A percentile compares a stretch with the other conserved stretches of the same genome.
phyloP scores from a whole-genome alignment of 441 rosid genomes.

The Erodium trifolium region DNA sequence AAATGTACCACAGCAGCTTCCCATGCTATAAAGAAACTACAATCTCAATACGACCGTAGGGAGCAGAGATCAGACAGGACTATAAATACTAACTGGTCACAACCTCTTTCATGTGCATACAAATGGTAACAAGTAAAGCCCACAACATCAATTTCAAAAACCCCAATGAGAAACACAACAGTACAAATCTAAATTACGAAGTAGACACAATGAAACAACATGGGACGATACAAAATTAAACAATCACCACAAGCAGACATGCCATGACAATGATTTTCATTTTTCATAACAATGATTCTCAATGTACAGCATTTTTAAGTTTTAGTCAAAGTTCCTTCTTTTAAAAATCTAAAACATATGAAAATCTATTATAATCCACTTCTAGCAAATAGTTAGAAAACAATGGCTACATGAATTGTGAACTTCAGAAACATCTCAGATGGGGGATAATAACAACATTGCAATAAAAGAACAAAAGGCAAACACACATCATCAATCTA shows the following conservation, averaged over 20 bases:
- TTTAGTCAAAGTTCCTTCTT: background rate
- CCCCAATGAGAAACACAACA: too few relatives aligned
- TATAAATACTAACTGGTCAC: background rate
- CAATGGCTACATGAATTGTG: background rate
- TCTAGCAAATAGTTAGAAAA: too few relatives aligned
- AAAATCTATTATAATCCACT: too few relatives aligned
- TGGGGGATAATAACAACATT: background rate
- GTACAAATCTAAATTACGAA: background rate
- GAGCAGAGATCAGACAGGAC: background rate
- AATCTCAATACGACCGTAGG: background rate
- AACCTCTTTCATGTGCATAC: background rate
- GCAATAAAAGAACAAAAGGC: background rate
- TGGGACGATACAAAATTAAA: too few relatives aligned
- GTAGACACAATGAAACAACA: background rate
- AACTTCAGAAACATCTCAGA: background rate
- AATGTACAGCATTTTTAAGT: background rate
- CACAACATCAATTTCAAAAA: too few relatives aligned
- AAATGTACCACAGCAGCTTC: background rate
- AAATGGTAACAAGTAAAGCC: too few relatives aligned
- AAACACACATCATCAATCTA: background rate
- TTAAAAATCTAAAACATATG: background rate
- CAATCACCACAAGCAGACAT: background rate
- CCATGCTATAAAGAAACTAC: background rate
- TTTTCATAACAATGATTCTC: background rate
- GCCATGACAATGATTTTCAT: background rate